Evolutionary conservation across 1,139 yeast species (phyloP), one percentile per base, ranked within the genome.

Genomic region (Hyphopichia wangnamkhiaoensis): DNA sequence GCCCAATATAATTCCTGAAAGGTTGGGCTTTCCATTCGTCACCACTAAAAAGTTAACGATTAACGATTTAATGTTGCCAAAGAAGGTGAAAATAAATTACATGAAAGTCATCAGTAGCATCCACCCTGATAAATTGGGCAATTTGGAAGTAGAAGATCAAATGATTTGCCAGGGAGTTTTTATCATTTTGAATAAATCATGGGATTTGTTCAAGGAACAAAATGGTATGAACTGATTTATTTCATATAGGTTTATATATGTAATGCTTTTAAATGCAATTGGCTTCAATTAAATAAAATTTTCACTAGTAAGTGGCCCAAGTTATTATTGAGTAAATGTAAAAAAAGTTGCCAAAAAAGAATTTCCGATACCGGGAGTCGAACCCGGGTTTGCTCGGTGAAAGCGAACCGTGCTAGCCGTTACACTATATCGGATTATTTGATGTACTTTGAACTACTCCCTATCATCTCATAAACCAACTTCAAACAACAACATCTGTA

Each of bases 41-140:
- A 56, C 59, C 9, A 48, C 52, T 12, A 62, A 62, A 36, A 58
- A 54, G 37, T 42, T 68, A 19, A 61, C 82, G 1, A 61, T 84
- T 48, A 76, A 84, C 13, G 98, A 93, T 42, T 68, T 94, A 43
- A 93, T 93, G 50, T 68, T 91, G 49, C 91, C 95, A n/a, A 90
- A 89, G 52, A 90, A 86, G 57, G 98, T 91, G 33, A 91, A 93
- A 59, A 68, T 91, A 34, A 73, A 74, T 25, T 94, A 93, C 61
- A 79, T 94, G 91, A 93, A 89, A 60, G 98, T 96, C 1, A 94
- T 90, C 31, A 83, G 96, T 25, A 80, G 84, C 49, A 89, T 94
- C 5, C 99, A 94, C 57, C 98, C 98, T 0, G 98, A 94, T 60
- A 94, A 94, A 60, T 67, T 90, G 30, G 70, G 80, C 4, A 68